These are phyloP conservation scores for Coemansia sp. DNA, from an alignment of 192 early-diverging fungal genomes.

Conservation along the genomic window DNA sequence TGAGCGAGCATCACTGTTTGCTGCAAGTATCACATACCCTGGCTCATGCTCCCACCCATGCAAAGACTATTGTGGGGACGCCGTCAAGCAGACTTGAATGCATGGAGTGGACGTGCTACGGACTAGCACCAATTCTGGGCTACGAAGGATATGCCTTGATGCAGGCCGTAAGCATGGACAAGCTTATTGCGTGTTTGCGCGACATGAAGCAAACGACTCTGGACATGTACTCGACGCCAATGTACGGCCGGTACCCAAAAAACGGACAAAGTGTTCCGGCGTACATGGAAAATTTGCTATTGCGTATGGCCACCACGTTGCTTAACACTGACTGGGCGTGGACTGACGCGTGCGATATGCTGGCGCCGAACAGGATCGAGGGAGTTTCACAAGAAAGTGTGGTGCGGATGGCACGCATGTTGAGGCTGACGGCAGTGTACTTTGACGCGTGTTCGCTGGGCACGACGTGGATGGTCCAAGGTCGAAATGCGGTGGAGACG, in stretches of 20 bases:
- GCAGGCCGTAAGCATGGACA: slow-evolving; percentile 48
- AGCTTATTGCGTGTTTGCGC: slow-evolving; percentile 30
- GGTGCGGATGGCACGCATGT: slow-evolving; percentile 10
- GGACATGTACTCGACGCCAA: slow-evolving; percentile 21
- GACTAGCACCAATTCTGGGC: slow-evolving; percentile 41
- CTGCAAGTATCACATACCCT: slow-evolving; percentile 29
- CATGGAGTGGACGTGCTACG: slow-evolving; percentile 34
- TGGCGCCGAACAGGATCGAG: slow-evolving; percentile 24
- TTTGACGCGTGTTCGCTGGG: slow-evolving; percentile 41
- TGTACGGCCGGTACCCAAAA: slow-evolving; percentile 36
- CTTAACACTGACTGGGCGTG: slow-evolving; percentile 39
- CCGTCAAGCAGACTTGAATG: slow-evolving; percentile 18
- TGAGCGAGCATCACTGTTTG: slow-evolving; percentile 41
- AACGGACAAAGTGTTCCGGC: slow-evolving; percentile 3
- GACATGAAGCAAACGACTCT: slow-evolving; percentile 40
- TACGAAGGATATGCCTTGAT: slow-evolving; percentile 43
- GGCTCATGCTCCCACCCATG: not conserved
- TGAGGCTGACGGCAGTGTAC: slow-evolving; percentile 23
- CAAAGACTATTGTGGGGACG: slow-evolving; percentile 4
- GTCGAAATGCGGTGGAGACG: not conserved
- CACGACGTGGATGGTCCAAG: slow-evolving; percentile 9
- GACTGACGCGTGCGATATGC: slow-evolving; percentile 12
- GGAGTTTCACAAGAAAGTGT: slow-evolving; percentile 11
- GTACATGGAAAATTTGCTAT: slow-evolving; percentile 29
- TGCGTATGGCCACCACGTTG: slow-evolving; percentile 38